phyloP scores from a whole-genome alignment of 1,284 basidiomycete genomes.

The Calocybe gambosa region DNA sequence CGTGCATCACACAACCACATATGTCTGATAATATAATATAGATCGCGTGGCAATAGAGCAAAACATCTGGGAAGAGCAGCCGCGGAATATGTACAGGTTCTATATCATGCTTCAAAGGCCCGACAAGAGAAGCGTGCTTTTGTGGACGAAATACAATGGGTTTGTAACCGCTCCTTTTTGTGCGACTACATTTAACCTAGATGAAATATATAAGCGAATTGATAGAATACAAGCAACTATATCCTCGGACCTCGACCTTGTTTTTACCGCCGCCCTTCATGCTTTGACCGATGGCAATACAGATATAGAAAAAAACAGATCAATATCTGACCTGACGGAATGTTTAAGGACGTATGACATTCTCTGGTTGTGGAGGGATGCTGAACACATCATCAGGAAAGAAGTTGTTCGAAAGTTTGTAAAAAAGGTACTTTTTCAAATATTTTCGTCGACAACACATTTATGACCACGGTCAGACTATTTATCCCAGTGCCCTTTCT shows the following conservation, averaged over 20 bases:
- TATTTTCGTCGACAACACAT: neutral
- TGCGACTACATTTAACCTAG: slow-evolving; percentile 12
- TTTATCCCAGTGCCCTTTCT: slow-evolving; percentile 62
- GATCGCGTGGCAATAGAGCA: slow-evolving; percentile 58
- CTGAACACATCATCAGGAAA: slow-evolving; percentile 75
- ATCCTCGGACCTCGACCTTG: slow-evolving; percentile 76
- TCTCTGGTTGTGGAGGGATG: slow-evolving; percentile 76
- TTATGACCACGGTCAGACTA: slow-evolving; percentile 41
- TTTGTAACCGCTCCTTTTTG: slow-evolving; percentile 41
- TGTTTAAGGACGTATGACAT: slow-evolving; percentile 81
- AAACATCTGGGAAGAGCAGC: slow-evolving; percentile 86
- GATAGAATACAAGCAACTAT: slow-evolving; percentile 75
- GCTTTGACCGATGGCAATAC: slow-evolving; percentile 42
- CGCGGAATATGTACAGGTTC: slow-evolving; percentile 86
- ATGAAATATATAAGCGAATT: slow-evolving; percentile 52
- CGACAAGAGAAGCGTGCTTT: slow-evolving; percentile 69
- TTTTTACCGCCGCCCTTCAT: slow-evolving; percentile 58
- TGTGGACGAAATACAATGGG: slow-evolving; percentile 80
- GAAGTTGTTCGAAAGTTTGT: slow-evolving; percentile 72
- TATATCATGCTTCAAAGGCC: slow-evolving; percentile 86
- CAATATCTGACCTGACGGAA: slow-evolving; percentile 61
- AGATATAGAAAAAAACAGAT: slow-evolving; percentile 62
- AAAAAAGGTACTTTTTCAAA: slow-evolving; percentile 49
- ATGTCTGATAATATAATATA: slow-evolving; percentile 21
- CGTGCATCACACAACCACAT: slow-evolving; percentile 11